A percentile compares a stretch with the other conserved stretches of the same genome.
Evolutionary conservation across 371 early-diverging fungal genomes (phyloP).

Genomic region (Mucor ambiguus): DNA sequence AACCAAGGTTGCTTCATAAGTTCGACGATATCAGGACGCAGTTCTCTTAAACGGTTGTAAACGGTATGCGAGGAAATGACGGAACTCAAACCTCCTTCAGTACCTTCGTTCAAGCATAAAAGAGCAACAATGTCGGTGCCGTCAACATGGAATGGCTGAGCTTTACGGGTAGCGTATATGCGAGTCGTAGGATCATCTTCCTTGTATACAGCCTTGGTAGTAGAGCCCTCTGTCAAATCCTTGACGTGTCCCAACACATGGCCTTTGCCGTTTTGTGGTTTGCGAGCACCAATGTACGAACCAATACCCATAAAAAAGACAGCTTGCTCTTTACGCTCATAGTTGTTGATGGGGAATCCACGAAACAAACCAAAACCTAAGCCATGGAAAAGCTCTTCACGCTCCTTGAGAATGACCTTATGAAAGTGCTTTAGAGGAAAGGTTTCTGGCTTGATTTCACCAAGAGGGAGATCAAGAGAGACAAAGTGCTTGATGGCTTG

Average conservation of each 20-base stretch:
- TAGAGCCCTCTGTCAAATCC: constrained; percentile 39
- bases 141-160: constrained; percentile 52
- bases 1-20: constrained; percentile 47
- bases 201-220: constrained; percentile 43
- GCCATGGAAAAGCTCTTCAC: constrained; percentile 35
- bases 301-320: constrained; percentile 51
- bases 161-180: constrained; percentile 51
- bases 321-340: constrained; percentile 42
- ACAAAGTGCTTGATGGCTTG: constrained; percentile 38
- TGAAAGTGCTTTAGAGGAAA: constrained; percentile 41
- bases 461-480: constrained; percentile 29
- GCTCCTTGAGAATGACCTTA: constrained; percentile 27
- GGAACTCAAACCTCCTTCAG: constrained; percentile 42
- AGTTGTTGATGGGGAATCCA: constrained; percentile 40
- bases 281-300: constrained; percentile 42
- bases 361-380: constrained; percentile 43
- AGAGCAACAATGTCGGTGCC: constrained; percentile 47
- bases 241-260: constrained; percentile 52
- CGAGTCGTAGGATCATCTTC: constrained; percentile 47
- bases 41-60: constrained; percentile 39
- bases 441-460: constrained; percentile 25
- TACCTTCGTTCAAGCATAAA: constrained; percentile 37
- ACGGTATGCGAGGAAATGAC: constrained; percentile 49
- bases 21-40: constrained; percentile 47
- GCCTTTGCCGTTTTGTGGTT: constrained; percentile 47